Conservation (phyloP, 2,329 filamentous ascomycete genomes). For the Xylariaceae sp. region DNA sequence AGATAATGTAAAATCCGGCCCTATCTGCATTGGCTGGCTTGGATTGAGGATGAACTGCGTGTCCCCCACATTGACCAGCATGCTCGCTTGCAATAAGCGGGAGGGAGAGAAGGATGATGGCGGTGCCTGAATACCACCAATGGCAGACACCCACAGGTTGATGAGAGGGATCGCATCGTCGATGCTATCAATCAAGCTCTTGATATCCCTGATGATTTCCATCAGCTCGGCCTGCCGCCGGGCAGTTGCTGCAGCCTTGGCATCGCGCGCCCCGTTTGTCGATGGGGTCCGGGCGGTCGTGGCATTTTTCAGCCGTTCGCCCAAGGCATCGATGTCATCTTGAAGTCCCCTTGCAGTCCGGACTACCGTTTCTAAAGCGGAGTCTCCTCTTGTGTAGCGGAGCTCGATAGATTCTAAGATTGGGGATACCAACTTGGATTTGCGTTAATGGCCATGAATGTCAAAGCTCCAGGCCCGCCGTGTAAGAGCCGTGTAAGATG, state of each 20-base stretch:
- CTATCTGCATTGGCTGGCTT: slow-evolving; percentile 68
- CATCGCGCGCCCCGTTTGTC: slow-evolving; percentile 40
- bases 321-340: slow-evolving; percentile 76
- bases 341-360: slow-evolving; percentile 77
- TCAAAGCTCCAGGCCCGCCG: background rate
- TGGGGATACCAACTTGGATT: slow-evolving; percentile 30
- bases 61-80: slow-evolving; percentile 82
- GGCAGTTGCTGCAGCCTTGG: slow-evolving; percentile 48
- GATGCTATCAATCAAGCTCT: slow-evolving; percentile 68
- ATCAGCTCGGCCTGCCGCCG: slow-evolving; percentile 62
- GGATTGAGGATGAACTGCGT: slow-evolving; percentile 69
- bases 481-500: background rate
- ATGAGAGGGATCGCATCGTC: slow-evolving; percentile 89
- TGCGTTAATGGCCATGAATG: slow-evolving; percentile 4
- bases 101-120: slow-evolving; percentile 85
- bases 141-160: slow-evolving; percentile 90
- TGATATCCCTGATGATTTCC: slow-evolving; percentile 70
- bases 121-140: slow-evolving; percentile 78
- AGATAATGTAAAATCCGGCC: slow-evolving; percentile 79
- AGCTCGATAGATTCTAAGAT: slow-evolving; percentile 39
- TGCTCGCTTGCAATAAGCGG: slow-evolving; percentile 85
- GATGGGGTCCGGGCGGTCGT: slow-evolving; percentile 58
- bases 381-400: slow-evolving; percentile 47
- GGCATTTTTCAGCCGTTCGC: slow-evolving; percentile 67
- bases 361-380: slow-evolving; percentile 74